Evolutionary conservation across 2,329 filamentous ascomycete species (phyloP).

Genomic region (Diaporthe longicolla): DNA sequence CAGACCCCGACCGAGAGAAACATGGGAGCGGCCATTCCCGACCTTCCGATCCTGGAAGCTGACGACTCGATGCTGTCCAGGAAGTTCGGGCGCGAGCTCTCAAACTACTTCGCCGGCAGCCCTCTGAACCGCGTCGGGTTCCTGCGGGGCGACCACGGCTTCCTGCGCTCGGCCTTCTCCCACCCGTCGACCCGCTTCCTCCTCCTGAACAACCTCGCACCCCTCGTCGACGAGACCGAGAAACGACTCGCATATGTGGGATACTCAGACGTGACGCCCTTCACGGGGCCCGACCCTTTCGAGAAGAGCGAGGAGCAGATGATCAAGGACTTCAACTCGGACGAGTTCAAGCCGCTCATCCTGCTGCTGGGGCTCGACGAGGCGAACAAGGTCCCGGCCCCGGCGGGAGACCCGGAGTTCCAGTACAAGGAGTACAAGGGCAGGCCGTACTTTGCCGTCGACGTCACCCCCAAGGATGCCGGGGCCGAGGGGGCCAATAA

Average conservation of each 20-base stretch:
- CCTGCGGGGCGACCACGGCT: slow-evolving; percentile 78
- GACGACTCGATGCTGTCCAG: slow-evolving; percentile 78
- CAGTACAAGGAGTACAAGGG: slow-evolving; percentile 81
- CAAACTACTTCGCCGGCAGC: slow-evolving; percentile 87
- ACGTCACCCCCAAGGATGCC: slow-evolving; percentile 81
- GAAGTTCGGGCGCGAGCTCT: slow-evolving; percentile 83
- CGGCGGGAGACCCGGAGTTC: slow-evolving; percentile 58
- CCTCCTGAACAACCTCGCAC: slow-evolving; percentile 82
- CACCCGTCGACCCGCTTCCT: slow-evolving; percentile 80
- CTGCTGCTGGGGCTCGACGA: slow-evolving; percentile 91
- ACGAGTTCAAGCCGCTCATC: slow-evolving; percentile 75
- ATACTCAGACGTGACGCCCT: slow-evolving; percentile 75
- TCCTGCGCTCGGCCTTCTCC: slow-evolving; percentile 76
- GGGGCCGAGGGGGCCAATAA: slow-evolving; percentile 70
- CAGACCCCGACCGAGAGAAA: slow-evolving; percentile 10
- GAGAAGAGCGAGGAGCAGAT: slow-evolving; percentile 78
- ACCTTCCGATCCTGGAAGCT: slow-evolving; percentile 59
- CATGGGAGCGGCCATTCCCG: slow-evolving; percentile 53
- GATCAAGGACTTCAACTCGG: slow-evolving; percentile 81
- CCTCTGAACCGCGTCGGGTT: slow-evolving; percentile 86
- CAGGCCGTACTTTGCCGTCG: slow-evolving; percentile 88
- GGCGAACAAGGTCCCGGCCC: slow-evolving; percentile 51
- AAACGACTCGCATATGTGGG: slow-evolving; percentile 77
- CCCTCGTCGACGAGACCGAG: slow-evolving; percentile 70
- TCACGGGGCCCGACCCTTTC: slow-evolving; percentile 82